phyloP scores from a whole-genome alignment of 2,329 filamentous ascomycete genomes.

The Dothidotthia symphoricarpi region DNA sequence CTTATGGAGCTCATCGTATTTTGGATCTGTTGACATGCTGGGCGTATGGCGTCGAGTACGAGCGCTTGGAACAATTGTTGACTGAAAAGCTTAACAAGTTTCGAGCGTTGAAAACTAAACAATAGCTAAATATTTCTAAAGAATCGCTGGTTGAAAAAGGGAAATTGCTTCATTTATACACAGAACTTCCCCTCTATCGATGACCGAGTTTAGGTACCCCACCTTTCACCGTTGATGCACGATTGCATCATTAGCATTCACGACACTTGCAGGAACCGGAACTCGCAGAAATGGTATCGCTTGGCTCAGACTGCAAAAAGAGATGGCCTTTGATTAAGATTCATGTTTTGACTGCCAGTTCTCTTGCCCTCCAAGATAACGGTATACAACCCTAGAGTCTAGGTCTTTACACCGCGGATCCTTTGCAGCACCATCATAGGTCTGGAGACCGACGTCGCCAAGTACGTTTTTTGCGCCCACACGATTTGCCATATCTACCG shows the following conservation, averaged over 20 bases:
- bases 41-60: constrained; percentile 7
- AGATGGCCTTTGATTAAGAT: too few relatives aligned
- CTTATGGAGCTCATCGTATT: constrained; percentile 49
- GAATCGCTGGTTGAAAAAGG: too few relatives aligned
- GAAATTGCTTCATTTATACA: too few relatives aligned
- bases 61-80: not conserved
- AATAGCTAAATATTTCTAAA: too few relatives aligned
- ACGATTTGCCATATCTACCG: constrained; percentile 54
- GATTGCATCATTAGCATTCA: constrained; percentile 1
- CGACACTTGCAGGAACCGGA: not conserved
- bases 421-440: constrained; percentile 53
- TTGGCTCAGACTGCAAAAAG: too few relatives aligned
- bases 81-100: constrained; percentile 7
- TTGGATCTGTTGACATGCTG: constrained; percentile 44
- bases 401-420: constrained; percentile 54
- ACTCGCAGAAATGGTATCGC: too few relatives aligned
- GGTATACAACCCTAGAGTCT: constrained; percentile 59
- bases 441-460: constrained; percentile 51
- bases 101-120: too few relatives aligned
- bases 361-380: constrained; percentile 55
- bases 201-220: constrained; percentile 24
- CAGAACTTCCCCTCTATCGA: constrained; percentile 4
- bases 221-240: constrained; percentile 14
- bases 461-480: constrained; percentile 53
- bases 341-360: constrained; percentile 44